Percentiles rank a stretch among this genome's conserved stretches.
phyloP scores from a whole-genome alignment of 306 rosid genomes.

The Glycine soja region DNA sequence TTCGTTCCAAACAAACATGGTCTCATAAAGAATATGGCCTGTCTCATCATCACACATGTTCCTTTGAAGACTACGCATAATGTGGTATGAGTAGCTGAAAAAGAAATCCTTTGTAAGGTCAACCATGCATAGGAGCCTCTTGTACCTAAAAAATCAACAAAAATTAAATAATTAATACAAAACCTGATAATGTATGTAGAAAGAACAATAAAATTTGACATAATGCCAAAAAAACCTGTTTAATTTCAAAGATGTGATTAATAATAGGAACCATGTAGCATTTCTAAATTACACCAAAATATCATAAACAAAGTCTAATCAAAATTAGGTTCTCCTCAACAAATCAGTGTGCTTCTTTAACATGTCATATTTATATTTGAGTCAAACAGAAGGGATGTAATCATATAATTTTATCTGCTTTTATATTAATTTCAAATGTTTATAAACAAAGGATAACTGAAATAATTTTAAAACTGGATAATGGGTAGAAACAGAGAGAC shows the following conservation, averaged over 20 bases:
- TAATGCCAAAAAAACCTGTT: slow-evolving; percentile 20
- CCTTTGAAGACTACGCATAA: slow-evolving; percentile 92
- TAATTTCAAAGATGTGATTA: slow-evolving; percentile 17
- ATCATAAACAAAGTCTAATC: slow-evolving; percentile 21
- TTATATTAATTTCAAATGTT: slow-evolving; percentile 14
- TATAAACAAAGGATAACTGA: slow-evolving; percentile 27
- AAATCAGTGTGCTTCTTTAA: slow-evolving; percentile 3
- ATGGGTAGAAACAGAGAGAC: slow-evolving; percentile 26
- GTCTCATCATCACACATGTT: slow-evolving; percentile 69
- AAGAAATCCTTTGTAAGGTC: slow-evolving; percentile 98
- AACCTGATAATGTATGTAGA: not conserved
- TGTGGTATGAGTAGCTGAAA: slow-evolving; percentile 96
- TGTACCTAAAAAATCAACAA: slow-evolving; percentile 72
- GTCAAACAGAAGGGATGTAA: slow-evolving; percentile 24
- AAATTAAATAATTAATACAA: slow-evolving; percentile 24
- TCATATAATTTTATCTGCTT: slow-evolving; percentile 9
- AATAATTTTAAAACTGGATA: slow-evolving; percentile 21
- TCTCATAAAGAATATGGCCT: slow-evolving; percentile 75
- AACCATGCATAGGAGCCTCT: slow-evolving; percentile 95
- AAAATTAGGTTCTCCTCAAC: slow-evolving; percentile 22
- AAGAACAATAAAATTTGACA: slow-evolving; percentile 33
- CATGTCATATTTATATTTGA: slow-evolving; percentile 20
- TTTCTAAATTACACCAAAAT: slow-evolving; percentile 5
- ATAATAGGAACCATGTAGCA: not conserved
- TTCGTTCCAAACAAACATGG: slow-evolving; percentile 99